Base-by-base conservation (phyloP, 2,329 filamentous ascomycete genomes). In the Penicillium sp. region DNA sequence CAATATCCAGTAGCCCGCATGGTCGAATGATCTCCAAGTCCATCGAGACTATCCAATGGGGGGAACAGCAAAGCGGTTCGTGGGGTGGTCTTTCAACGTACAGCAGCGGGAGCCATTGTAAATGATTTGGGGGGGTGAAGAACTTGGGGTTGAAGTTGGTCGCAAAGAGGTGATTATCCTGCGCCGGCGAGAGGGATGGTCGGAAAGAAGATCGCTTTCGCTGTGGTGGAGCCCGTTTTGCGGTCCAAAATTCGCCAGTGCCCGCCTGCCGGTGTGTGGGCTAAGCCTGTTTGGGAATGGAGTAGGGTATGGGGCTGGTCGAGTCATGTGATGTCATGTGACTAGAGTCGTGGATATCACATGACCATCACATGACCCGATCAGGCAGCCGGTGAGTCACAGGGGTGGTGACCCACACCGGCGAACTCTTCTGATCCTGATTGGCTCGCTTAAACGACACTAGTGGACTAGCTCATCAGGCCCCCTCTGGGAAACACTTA, bases 141-240 rank as follows among this genome's bases (percentile, higher is more conserved):
- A 78, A 75, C 63, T 67, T 77, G 71, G 73, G 68, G 63, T 64
- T 58, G 59, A 64, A 70, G 71, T 82, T 74, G 75, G 82, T 83
- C 90, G 90, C 90, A 93, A 92, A 93, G 90, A 93, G 81, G 85
- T 95, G 82, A 84, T 84, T 90, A 95, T 95, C 92, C 92, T 95
- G 90, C 92, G 92, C 86, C 84, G 79, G 72, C 67, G 64, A 66
- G 64, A 70, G 70, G 68, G 68, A 70, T 71, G 65, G 65, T 68
- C 67, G 66, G 67, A 67, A 67, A 67, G 70, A 69, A 71, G 69
- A 66, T 70, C 68, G 63, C 64, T 65, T 62, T 65, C 63, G 56
- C 66, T 40, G 56, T 60, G 65, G 73, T 71, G 70, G 73, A 73
- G 68, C 70, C 65, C 58, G 45, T 64, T 64, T 62, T 45, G 56